Evolutionary conservation across 352 stramenopile genomes (phyloP).

Genomic region (Globisporangium barbulae): DNA sequence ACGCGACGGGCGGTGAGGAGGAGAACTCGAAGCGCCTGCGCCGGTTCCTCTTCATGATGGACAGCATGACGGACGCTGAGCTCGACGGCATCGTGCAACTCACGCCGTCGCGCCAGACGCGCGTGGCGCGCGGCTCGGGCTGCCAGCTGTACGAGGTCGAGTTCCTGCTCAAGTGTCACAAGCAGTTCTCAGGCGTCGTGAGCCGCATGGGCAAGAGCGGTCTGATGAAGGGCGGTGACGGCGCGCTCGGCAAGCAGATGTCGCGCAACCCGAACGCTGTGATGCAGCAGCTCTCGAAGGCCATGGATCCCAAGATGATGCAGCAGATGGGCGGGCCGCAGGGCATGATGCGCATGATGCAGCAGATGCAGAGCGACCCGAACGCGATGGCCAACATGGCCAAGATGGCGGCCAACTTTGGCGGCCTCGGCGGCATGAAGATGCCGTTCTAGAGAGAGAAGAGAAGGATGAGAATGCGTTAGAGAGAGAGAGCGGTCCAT

Average conservation of each 20-base stretch:
- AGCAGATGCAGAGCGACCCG: constrained; percentile 91
- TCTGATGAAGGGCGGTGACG: constrained; percentile 89
- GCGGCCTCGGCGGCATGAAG: constrained; percentile 56
- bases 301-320: constrained; percentile 93
- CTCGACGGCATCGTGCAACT: constrained; percentile 91
- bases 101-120: constrained; percentile 63
- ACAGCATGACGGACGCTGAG: constrained; percentile 97
- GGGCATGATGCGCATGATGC: constrained; percentile 92
- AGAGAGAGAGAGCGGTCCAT: constrained; percentile 3
- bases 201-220: constrained; percentile 97
- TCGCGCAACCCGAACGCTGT: constrained; percentile 94
- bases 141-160: constrained; percentile 86
- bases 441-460: constrained; percentile 54
- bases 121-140: constrained; percentile 91
- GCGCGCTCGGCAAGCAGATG: constrained; percentile 92
- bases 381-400: constrained; percentile 70
- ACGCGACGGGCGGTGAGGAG: constrained; percentile 91
- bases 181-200: constrained; percentile 94
- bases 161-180: constrained; percentile 95
- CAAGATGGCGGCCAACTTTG: constrained; percentile 67
- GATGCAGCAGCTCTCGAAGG: constrained; percentile 96
- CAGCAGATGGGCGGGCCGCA: constrained; percentile 75
- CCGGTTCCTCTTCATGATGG: constrained; percentile 99
- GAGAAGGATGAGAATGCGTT: too few relatives aligned
- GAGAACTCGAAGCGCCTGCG: constrained; percentile 92